phyloP scores from a whole-genome alignment of 2,329 filamentous ascomycete species.

The Pyricularia grisea region DNA sequence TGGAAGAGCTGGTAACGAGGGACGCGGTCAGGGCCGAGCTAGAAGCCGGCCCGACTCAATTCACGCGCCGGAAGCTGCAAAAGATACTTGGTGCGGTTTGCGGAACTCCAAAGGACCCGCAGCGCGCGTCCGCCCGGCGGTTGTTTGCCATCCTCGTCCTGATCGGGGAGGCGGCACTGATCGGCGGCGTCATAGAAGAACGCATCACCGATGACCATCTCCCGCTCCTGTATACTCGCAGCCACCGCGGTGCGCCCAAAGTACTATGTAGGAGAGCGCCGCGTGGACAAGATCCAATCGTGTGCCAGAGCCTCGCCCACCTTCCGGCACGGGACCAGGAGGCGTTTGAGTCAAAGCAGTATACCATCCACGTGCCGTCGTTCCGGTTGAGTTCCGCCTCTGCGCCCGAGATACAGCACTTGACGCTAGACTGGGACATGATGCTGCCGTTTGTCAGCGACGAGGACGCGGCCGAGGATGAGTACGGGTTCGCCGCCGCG shows the following conservation, averaged over 20 bases:
- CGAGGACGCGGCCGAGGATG: background rate
- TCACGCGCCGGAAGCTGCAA: too few species aligned
- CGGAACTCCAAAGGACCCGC: too few species aligned
- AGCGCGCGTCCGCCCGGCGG: background rate
- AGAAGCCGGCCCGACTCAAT: too few species aligned
- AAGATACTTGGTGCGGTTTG: too few species aligned
- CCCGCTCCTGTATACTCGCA: background rate
- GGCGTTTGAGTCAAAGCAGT: background rate
- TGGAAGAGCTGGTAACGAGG: background rate
- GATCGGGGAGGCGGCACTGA: background rate
- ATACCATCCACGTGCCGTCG: background rate
- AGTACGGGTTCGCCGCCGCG: background rate
- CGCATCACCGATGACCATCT: background rate
- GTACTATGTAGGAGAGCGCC: too few species aligned
- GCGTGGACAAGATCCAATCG: too few species aligned
- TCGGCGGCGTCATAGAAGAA: background rate
- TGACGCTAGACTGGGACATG: background rate
- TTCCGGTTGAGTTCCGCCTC: background rate
- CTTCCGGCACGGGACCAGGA: background rate
- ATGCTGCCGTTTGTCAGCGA: background rate
- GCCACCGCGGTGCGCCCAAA: too few species aligned
- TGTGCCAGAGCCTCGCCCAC: background rate
- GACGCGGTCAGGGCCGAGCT: background rate
- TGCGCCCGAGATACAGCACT: background rate
- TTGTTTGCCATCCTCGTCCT: background rate